A percentile compares a stretch with the other conserved stretches of the same genome.
Evolutionary conservation across 2,329 filamentous ascomycete species (phyloP).

Genomic region (Coniochaeta sp.): DNA sequence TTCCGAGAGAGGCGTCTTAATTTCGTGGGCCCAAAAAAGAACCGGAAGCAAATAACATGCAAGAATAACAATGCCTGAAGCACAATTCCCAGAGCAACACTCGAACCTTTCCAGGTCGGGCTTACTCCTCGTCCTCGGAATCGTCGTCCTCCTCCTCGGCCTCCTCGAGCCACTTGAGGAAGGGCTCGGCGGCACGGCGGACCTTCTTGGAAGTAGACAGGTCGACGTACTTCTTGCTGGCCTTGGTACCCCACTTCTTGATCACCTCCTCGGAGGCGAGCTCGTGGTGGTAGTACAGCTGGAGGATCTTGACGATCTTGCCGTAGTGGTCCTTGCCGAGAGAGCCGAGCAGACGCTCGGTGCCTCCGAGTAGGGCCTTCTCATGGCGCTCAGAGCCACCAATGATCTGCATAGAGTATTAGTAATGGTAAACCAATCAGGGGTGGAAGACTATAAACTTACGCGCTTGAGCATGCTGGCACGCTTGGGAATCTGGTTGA

Average conservation of each 20-base stretch:
- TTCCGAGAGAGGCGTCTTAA: background rate
- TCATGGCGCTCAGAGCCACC: slow-evolving; percentile 81
- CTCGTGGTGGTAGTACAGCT: slow-evolving; percentile 87
- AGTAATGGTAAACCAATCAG: background rate
- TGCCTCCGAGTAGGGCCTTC: slow-evolving; percentile 90
- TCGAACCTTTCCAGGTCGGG: background rate
- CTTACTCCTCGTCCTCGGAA: slow-evolving; percentile 39
- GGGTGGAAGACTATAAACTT: slow-evolving; percentile 23
- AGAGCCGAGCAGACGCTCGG: slow-evolving; percentile 77
- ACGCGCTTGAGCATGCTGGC: slow-evolving; percentile 84
- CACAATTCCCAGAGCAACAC: background rate
- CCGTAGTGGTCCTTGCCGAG: slow-evolving; percentile 64
- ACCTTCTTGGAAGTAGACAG: slow-evolving; percentile 86
- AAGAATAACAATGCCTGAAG: background rate
- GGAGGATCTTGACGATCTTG: slow-evolving; percentile 78
- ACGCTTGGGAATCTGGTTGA: slow-evolving; percentile 78
- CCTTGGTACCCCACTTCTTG: slow-evolving; percentile 86
- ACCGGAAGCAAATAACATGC: background rate
- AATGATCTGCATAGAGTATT: slow-evolving; percentile 58
- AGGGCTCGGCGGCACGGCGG: slow-evolving; percentile 87
- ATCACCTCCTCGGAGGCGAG: slow-evolving; percentile 82
- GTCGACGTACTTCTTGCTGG: slow-evolving; percentile 98
- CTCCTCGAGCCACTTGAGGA: slow-evolving; percentile 88
- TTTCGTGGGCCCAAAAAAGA: background rate
- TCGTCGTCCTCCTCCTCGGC: slow-evolving; percentile 67